Evolutionary conservation across 257 asterid genomes (phyloP).

Genomic region (Solanum pinnatisectum): DNA sequence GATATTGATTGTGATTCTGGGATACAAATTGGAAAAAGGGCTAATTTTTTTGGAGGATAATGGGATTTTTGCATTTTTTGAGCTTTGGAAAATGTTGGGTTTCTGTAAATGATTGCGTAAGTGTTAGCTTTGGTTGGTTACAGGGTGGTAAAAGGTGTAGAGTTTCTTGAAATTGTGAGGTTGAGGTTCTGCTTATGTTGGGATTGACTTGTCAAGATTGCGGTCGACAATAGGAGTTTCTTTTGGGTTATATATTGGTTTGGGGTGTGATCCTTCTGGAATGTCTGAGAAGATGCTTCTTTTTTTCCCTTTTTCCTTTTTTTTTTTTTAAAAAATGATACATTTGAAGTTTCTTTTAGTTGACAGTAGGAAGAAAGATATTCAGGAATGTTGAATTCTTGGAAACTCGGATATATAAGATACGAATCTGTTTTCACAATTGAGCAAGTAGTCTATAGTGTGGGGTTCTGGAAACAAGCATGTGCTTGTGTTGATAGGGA

Average conservation of each 20-base stretch:
- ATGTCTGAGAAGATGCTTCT: neutral
- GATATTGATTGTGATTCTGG: slow-evolving; percentile 4
- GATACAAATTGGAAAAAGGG: neutral
- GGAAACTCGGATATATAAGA: neutral
- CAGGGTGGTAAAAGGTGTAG: neutral
- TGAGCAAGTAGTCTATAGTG: neutral
- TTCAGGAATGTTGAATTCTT: neutral
- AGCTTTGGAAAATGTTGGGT: slow-evolving; percentile 2
- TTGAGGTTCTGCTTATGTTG: neutral
- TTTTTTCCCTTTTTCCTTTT: neutral
- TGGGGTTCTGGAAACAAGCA: neutral
- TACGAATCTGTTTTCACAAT: neutral
- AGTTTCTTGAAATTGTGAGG: neutral
- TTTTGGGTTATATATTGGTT: neutral
- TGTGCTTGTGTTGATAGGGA: neutral
- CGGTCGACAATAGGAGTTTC: neutral
- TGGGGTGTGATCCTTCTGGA: neutral
- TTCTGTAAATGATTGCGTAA: neutral
- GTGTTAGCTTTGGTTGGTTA: slow-evolving; percentile 7
- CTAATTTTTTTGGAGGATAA: neutral
- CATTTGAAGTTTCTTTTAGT: neutral
- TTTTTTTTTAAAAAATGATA: neutral
- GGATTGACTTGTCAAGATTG: neutral
- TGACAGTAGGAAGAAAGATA: neutral
- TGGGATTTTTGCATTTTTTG: neutral